Conservation (phyloP, 441 rosid species). For the Gossypium aridum region DNA sequence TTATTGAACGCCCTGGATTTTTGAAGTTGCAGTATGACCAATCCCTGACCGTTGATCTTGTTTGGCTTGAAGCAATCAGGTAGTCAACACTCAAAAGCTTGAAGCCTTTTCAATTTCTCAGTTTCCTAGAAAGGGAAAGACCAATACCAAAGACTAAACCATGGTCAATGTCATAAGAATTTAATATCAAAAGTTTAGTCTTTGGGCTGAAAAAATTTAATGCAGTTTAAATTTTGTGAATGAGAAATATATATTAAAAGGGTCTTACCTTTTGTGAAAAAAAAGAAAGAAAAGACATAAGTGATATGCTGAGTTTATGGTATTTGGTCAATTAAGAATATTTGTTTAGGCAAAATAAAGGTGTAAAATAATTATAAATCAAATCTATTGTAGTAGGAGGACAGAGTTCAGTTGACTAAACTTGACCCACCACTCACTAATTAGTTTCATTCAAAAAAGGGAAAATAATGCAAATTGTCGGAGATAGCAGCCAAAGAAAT, state of each 20-base stretch:
- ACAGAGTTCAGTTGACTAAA: background rate
- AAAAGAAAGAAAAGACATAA: too few relatives aligned
- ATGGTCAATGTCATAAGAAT: background rate
- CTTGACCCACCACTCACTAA: background rate
- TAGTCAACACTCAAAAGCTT: background rate
- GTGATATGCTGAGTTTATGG: too few relatives aligned
- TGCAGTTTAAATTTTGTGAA: too few relatives aligned
- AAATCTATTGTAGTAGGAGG: background rate
- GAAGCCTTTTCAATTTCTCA: background rate
- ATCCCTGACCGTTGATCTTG: slow-evolving; percentile 34
- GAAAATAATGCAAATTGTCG: background rate
- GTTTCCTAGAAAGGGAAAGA: background rate
- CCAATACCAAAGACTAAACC: background rate
- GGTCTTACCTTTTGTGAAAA: too few relatives aligned
- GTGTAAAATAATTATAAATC: background rate
- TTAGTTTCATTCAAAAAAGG: background rate
- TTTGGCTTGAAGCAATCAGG: slow-evolving; percentile 8
- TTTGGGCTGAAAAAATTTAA: too few relatives aligned
- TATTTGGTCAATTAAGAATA: too few relatives aligned
- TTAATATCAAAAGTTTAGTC: too few relatives aligned
- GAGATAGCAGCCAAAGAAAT: background rate
- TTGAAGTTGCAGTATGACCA: background rate
- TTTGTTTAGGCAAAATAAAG: too few relatives aligned
- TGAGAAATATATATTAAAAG: too few relatives aligned
- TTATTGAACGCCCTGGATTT: background rate